Base-by-base conservation (phyloP, 768 basidiomycete genomes). In the Agaricus sinodeliciosus region DNA sequence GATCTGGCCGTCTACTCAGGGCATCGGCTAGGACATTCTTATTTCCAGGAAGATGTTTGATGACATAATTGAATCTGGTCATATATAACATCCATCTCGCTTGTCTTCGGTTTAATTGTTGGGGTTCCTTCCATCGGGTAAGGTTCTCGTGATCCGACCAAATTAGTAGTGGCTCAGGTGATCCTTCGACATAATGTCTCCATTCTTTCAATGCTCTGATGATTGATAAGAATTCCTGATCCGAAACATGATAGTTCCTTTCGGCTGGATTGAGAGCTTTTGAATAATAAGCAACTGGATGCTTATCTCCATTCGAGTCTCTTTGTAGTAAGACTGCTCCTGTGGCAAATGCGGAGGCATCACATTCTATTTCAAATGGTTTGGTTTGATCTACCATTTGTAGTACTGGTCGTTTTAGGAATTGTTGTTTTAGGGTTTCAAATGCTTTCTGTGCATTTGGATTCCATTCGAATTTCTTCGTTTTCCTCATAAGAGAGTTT, bases 401-500 rank as follows among this genome's bases (percentile, higher is more conserved):
- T 4, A 56, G 49, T 34, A 40, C 36, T 22, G 43, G 37, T 39
- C 46, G 8, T 49, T 48, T 12, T 3, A 18, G 39, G 39, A 55
- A 28, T 31, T 31, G 31, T 31, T 8, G 11, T 31, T 31, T 31
- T 1, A 31, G 69, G 67, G 12, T 63, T 49, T 4, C 65, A 63
- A 26, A 71, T 69, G 11, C 19, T 43, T 1, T 0, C 3, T 18
- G 16, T 43, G 43, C 19, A 3, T 43, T 25, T 16, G 22, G 12
- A 25, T 43, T 43, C 22, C 43, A 18, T 43, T 43, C 0, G 19
- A 13, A 43, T 43, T 25, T 43, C 19, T 19, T 43, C 1, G 43
- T 43, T 18, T 43, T 43, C 19, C 19, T 22, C 18, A 25, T 43
- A 11, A 43, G 19, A 16, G 8, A n/a, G 19, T 43, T 22, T 26